phyloP scores from a whole-genome alignment of 225 moss, liverwort and hornwort genomes.

The Anthoceros angustus region DNA sequence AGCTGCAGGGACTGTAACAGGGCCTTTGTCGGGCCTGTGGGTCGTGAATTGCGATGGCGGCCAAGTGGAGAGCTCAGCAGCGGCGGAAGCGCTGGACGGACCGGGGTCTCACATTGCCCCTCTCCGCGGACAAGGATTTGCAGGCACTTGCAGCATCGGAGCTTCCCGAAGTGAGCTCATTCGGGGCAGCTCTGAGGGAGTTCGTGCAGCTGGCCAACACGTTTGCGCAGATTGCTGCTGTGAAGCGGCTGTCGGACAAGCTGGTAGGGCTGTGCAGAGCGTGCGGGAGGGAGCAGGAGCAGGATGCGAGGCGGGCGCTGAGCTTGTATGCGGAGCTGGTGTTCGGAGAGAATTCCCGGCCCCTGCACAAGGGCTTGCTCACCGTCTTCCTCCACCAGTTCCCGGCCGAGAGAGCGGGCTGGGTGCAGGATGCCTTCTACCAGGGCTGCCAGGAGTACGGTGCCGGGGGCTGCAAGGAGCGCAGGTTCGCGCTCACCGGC shows the following conservation, averaged over 20 bases:
- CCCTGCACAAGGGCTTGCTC: slow-evolving; percentile 76
- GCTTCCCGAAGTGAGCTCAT: slow-evolving; percentile 21
- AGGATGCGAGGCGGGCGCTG: slow-evolving; percentile 18
- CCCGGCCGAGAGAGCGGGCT: slow-evolving; percentile 20
- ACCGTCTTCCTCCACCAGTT: slow-evolving; percentile 46
- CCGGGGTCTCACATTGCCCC: slow-evolving; percentile 50
- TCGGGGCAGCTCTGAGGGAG: slow-evolving; percentile 25
- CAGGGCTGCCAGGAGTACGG: slow-evolving; percentile 63
- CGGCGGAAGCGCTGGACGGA: slow-evolving; percentile 96
- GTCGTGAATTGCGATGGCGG: slow-evolving; percentile 32
- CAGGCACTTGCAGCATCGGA: slow-evolving; percentile 15
- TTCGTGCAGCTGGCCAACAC: slow-evolving; percentile 62
- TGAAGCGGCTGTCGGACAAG: slow-evolving; percentile 54
- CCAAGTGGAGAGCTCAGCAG: slow-evolving; percentile 81
- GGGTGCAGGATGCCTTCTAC: slow-evolving; percentile 32
- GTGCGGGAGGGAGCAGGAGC: slow-evolving; percentile 10
- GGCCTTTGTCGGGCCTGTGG: too few relatives aligned
- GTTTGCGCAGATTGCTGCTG: slow-evolving; percentile 71
- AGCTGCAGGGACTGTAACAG: too few relatives aligned
- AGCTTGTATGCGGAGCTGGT: slow-evolving; percentile 46
- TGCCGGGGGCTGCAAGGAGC: slow-evolving; percentile 42
- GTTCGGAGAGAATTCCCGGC: slow-evolving; percentile 82
- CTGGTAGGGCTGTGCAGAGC: slow-evolving; percentile 33
- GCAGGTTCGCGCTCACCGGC: slow-evolving; percentile 62
- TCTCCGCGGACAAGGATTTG: slow-evolving; percentile 16